phyloP scores from a whole-genome alignment of 176 grass and related monocot species.

The Leersia perrieri region DNA sequence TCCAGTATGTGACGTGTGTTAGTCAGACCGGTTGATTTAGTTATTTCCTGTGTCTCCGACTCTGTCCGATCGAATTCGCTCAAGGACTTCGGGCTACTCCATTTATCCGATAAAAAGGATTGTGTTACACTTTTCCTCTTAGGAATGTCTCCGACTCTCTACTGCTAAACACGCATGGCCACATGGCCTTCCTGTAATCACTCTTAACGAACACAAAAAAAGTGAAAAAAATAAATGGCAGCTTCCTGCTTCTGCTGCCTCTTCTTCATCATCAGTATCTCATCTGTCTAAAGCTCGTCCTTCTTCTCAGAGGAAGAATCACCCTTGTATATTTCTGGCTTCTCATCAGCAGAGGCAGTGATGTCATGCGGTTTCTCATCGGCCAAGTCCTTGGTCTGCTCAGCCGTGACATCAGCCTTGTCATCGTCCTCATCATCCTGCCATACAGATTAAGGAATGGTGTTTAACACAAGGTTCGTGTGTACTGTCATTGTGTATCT shows the following conservation, averaged over 20 bases:
- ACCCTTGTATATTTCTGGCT: conserved; percentile 29
- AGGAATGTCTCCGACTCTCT: neutral
- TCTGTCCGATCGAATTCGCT: too few species aligned
- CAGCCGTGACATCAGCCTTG: neutral
- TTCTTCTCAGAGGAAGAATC: conserved; percentile 18
- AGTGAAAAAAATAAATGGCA: neutral
- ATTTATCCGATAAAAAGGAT: neutral
- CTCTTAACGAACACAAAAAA: neutral
- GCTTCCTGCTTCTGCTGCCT: neutral
- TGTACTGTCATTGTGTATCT: neutral
- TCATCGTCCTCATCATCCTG: conserved; percentile 38
- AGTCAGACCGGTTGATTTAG: too few species aligned
- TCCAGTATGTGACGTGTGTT: too few species aligned
- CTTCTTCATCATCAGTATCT: neutral
- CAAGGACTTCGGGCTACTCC: neutral
- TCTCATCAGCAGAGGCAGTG: neutral
- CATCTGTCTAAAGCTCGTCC: conserved; percentile 53
- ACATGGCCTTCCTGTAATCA: neutral
- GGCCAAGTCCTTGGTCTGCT: neutral
- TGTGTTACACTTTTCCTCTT: neutral
- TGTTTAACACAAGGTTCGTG: neutral
- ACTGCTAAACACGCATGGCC: neutral
- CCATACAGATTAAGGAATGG: neutral
- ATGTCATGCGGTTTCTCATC: neutral
- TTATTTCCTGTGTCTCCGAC: too few species aligned